Conservation (phyloP, 805 yeast species). For the Nakazawaea populi region DNA sequence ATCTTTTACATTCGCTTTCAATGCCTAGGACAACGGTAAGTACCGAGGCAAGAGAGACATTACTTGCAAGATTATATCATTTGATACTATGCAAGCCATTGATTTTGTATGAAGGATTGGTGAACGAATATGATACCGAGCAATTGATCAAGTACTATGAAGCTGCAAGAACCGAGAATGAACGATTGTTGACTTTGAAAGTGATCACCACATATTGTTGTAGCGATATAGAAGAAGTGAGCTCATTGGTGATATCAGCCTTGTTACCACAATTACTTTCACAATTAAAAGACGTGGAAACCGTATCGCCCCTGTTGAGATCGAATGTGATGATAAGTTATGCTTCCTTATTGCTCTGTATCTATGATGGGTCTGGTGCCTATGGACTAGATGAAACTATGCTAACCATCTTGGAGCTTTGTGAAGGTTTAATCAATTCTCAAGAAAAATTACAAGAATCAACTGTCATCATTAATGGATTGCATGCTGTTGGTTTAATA, state of each 20-base stretch:
- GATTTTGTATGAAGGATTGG: conserved; percentile 28
- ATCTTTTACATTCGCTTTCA: conserved; percentile 37
- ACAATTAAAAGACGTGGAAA: conserved; percentile 10
- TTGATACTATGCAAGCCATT: conserved; percentile 37
- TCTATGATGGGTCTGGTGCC: conserved; percentile 43
- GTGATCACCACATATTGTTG: conserved; percentile 35
- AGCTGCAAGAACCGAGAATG: conserved; percentile 21
- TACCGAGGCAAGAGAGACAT: conserved; percentile 39
- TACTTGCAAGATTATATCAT: conserved; percentile 45
- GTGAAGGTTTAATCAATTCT: conserved; percentile 25
- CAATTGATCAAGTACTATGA: conserved; percentile 29
- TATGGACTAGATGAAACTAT: conserved; percentile 43
- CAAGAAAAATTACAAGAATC: conserved; percentile 25
- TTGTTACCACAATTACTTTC: conserved; percentile 22
- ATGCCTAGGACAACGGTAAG: conserved; percentile 38
- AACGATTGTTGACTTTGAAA: conserved; percentile 34
- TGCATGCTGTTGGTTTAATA: conserved; percentile 41
- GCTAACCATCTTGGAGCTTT: conserved; percentile 35
- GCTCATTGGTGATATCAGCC: conserved; percentile 24
- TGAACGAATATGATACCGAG: conserved; percentile 31
- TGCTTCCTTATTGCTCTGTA: conserved; percentile 30
- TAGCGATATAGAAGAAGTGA: conserved; percentile 48
- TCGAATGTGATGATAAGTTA: conserved; percentile 20
- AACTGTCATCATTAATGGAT: conserved; percentile 35
- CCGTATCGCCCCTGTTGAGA: conserved; percentile 12